Evolutionary conservation across 2,329 filamentous ascomycete genomes (phyloP), one percentile per base, ranked within the genome.

Genomic region (Annulohypoxylon truncatum): DNA sequence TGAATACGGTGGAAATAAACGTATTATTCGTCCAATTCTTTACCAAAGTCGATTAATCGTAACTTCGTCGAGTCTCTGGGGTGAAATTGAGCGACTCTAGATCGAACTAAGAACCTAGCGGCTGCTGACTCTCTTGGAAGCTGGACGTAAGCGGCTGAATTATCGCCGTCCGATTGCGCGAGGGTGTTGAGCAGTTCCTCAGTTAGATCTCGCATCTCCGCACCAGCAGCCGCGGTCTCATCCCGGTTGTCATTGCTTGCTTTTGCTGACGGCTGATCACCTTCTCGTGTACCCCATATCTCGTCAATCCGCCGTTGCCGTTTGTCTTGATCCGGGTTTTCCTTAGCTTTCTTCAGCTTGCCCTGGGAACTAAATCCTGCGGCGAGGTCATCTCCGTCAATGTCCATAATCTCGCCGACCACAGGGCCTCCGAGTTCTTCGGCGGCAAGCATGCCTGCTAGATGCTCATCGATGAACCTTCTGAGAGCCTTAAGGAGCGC

Each of bases 361-460:
- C 87, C 88, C 63, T 88, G 85, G 0, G 85, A 78, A 69, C 82
- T 89, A 76, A 90, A 90, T 1, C 87, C 88, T 7, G 83, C 85
- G 4, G 82, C 84, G 4, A 90, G 78, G 68, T 85, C 86, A 46
- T 90, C 85, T 7, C 85, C 72, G 82, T 89, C 79, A 20, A 92
- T 74, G 77, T 91, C 88, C 74, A 91, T 83, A 71, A 90, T 82
- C 70, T 93, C 90, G 2, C 93, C 92, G 0, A 94, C 92, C 9
- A 94, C 90, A 0, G 93, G 93, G 0, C 93, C 93, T 6, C 93
- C 93, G 1, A 94, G 83, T 74, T 94, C 92, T 79, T 96, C 93
- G 0, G 92, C 92, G 5, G 92, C 93, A 44, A 97, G 82, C 88
- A 95, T 92, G 2, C 86, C 80, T 1, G 91, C 91, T 0, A 97